These are phyloP conservation scores for Synchytrium microbalum DNA, from an alignment of 371 early-diverging fungal species.

Conservation along the genomic window DNA sequence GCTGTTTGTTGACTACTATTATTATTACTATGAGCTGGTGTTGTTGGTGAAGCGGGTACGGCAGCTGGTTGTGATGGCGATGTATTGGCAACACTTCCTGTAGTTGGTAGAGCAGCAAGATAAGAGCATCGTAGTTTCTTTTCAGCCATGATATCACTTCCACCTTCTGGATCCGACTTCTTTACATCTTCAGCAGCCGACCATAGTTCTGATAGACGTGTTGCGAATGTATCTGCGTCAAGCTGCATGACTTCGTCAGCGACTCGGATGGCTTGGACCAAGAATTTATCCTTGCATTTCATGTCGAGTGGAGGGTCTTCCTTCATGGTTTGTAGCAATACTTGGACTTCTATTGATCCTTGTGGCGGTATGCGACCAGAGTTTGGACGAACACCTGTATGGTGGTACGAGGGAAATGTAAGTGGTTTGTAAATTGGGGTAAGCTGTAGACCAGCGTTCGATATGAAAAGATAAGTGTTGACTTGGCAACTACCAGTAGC, in stretches of 20 bases:
- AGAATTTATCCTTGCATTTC: constrained; percentile 90
- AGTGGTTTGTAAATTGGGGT: too few species aligned
- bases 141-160: constrained; percentile 27
- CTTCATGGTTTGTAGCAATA: constrained; percentile 80
- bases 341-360: constrained; percentile 66
- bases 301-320: constrained; percentile 71
- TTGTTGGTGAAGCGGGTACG: not conserved
- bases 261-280: constrained; percentile 80
- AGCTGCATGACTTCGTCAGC: constrained; percentile 16
- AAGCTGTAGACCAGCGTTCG: too few species aligned
- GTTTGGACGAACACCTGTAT: constrained; percentile 79
- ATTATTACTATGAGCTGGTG: constrained; percentile 1
- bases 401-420: too few species aligned
- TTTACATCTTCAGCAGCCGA: constrained; percentile 32
- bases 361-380: constrained; percentile 77
- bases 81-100: constrained; percentile 3
- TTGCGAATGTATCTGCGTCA: constrained; percentile 19
- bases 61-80: constrained; percentile 11
- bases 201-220: constrained; percentile 33
- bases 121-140: constrained; percentile 35
- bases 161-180: constrained; percentile 24
- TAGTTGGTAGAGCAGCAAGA: not conserved
- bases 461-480: not conserved
- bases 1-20: not conserved
- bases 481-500: too few species aligned